Percentiles rank a stretch among this genome's conserved stretches.
Conservation (phyloP, 2,329 filamentous ascomycete genomes). For the Coniella vitis region DNA sequence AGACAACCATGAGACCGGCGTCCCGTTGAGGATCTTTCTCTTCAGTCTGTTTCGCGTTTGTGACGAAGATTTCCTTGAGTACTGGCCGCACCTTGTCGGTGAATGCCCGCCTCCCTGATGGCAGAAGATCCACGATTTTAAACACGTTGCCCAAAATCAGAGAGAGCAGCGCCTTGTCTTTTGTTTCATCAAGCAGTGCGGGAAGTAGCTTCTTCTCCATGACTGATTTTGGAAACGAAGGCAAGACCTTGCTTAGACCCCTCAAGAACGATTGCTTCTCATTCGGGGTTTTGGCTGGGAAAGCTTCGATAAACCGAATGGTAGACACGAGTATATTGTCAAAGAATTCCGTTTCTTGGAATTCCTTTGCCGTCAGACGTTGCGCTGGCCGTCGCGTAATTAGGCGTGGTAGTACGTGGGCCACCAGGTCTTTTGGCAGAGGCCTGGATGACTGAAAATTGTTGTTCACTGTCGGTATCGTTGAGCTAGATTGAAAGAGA, state of each 20-base stretch:
- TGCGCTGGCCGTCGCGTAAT: conserved; percentile 85
- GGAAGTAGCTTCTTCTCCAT: conserved; percentile 92
- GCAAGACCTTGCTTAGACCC: conserved; percentile 77
- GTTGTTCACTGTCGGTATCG: conserved; percentile 72
- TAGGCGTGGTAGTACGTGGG: conserved; percentile 72
- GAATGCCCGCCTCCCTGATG: conserved; percentile 71
- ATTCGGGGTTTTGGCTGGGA: conserved; percentile 84
- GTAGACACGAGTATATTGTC: conserved; percentile 96
- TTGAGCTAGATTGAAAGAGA: conserved; percentile 69
- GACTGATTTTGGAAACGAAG: conserved; percentile 87
- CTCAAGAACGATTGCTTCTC: conserved; percentile 92
- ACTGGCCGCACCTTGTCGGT: conserved; percentile 79
- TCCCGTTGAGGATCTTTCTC: conserved; percentile 81
- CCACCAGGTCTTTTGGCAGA: conserved; percentile 70
- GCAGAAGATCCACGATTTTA: conserved; percentile 74
- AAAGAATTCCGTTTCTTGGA: conserved; percentile 93
- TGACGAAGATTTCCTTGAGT: conserved; percentile 75
- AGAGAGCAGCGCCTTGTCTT: conserved; percentile 80
- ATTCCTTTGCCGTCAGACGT: conserved; percentile 79
- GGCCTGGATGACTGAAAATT: conserved; percentile 76
- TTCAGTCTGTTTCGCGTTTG: conserved; percentile 47
- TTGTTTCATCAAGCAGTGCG: conserved; percentile 84
- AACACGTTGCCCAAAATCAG: conserved; percentile 88
- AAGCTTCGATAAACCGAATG: conserved; percentile 84
- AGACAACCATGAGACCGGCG: conserved; percentile 81